Conservation (phyloP, 148 eudicot species). For the Chenopodium suecicum region DNA sequence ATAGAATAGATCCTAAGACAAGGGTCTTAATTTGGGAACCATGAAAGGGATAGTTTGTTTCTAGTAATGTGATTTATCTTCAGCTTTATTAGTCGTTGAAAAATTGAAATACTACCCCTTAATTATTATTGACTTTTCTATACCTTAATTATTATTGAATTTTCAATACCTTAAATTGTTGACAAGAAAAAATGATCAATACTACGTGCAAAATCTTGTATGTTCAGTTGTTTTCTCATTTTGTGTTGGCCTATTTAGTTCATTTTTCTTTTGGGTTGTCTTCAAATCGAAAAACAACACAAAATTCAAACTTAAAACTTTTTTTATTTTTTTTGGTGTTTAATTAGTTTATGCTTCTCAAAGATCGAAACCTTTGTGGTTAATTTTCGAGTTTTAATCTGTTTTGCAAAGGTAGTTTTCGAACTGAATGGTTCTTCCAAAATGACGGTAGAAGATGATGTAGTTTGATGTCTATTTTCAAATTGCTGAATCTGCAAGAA, state of each 20-base stretch:
- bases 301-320: too few relatives aligned
- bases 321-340: too few relatives aligned
- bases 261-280: neutral
- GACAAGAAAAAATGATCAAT: too few relatives aligned
- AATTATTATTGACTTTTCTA: neutral
- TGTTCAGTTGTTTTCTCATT: neutral
- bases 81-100: neutral
- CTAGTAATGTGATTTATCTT: neutral
- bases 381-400: too few relatives aligned
- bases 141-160: neutral
- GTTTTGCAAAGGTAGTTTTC: too few relatives aligned
- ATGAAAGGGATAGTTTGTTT: constrained; percentile 14
- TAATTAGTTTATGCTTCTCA: too few relatives aligned
- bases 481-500: neutral
- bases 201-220: neutral
- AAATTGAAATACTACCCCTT: neutral
- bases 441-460: neutral
- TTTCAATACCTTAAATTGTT: neutral
- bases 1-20: too few relatives aligned
- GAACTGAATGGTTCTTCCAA: neutral
- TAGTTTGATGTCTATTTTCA: neutral
- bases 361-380: too few relatives aligned
- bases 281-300: neutral
- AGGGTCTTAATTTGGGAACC: neutral
- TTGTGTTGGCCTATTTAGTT: neutral